A percentile compares a stretch with the other conserved stretches of the same genome.
Evolutionary conservation across 495 filamentous ascomycete species (phyloP).

Genomic region (Hypoxylon fuscum): DNA sequence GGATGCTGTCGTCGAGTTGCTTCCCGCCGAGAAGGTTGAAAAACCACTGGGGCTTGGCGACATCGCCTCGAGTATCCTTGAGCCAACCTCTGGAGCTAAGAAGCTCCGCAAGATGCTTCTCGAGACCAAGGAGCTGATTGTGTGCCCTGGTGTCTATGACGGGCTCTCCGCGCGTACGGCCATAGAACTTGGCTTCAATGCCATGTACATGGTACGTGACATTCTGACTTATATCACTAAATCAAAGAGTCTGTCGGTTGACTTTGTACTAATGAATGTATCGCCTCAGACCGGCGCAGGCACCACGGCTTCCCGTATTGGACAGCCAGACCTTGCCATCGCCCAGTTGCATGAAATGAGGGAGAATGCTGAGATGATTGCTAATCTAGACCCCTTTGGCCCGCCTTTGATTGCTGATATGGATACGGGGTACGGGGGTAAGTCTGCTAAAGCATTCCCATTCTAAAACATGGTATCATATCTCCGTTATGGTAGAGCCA

Average conservation of each 20-base stretch:
- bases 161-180: constrained; percentile 73
- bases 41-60: constrained; percentile 24
- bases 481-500: not conserved
- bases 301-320: constrained; percentile 68
- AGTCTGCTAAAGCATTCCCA: not conserved
- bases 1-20: constrained; percentile 10
- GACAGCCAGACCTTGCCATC: constrained; percentile 70
- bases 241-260: not conserved
- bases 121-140: constrained; percentile 51
- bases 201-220: constrained; percentile 70
- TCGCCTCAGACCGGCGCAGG: constrained; percentile 69
- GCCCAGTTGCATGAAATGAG: constrained; percentile 70
- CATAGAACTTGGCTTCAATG: constrained; percentile 67
- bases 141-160: constrained; percentile 75
- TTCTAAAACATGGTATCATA: not conserved
- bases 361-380: constrained; percentile 72
- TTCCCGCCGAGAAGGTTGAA: not conserved
- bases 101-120: constrained; percentile 57
- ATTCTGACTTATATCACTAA: not conserved
- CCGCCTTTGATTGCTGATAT: constrained; percentile 72
- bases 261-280: not conserved
- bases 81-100: constrained; percentile 53
- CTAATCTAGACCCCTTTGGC: constrained; percentile 64
- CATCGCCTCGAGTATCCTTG: constrained; percentile 29
- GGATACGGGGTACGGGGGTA: constrained; percentile 70